Evolutionary conservation across 2,329 filamentous ascomycete species (phyloP), one percentile per base, ranked within the genome.

Genomic region (Cladobotryum mycophilum): DNA sequence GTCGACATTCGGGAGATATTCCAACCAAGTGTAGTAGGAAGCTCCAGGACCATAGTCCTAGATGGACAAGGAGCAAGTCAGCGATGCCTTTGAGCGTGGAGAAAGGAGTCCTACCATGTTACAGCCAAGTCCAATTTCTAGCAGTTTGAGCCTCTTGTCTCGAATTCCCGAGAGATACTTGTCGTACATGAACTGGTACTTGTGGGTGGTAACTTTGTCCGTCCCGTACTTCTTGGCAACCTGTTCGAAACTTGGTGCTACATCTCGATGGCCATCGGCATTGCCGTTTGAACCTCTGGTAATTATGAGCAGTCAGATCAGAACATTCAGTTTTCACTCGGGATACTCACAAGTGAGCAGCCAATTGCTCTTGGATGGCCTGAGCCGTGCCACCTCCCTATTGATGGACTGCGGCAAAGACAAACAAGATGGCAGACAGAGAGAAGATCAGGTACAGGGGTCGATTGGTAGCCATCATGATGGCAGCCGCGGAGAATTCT

Each of bases 51-150:
- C 67, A 30, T 70, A 68, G 4, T 49, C 48, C 66, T 64, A 15
- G 8, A 15, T 33, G 34, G 33, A 17, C 15, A 30, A 30, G 36
- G 6, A 15, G 8, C 33, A 33, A 22, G n/a, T 4, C 15, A 15
- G 37, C 36, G 20, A 43, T 25, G 8, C 25, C 25, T 8, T 11
- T 30, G 25, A 3, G 30, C 22, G 38, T 35, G 30, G n/a, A 22
- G 12, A 2, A 3, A 9, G 40, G 17, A 3, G 30, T 20, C 50
- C 50, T 51, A 66, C 64, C 60, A 68, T 67, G 46, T 67, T 63
- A 56, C 70, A 73, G 9, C 69, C 70, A 6, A 72, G 64, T 1
- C 70, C 67, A 45, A 72, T 70, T 48, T 72, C 68, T 5, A 73
- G 66, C 56, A 72, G 63, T 55, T 70, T 72, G 48, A 71, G 17